Conservation (phyloP, 345 rosid species). For the Raphanus raphanistrum region DNA sequence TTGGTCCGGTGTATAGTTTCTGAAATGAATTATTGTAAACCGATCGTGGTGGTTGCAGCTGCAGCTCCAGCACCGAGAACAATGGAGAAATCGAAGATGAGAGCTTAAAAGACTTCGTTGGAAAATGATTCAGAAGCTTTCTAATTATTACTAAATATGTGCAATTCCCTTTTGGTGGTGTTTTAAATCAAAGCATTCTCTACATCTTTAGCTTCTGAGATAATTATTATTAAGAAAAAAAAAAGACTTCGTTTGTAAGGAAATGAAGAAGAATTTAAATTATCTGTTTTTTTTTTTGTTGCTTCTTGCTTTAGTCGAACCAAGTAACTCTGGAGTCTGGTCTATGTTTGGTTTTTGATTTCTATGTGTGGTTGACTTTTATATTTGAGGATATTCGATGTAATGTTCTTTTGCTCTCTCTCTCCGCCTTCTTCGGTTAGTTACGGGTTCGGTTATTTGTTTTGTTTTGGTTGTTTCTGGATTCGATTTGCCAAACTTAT, state of each 20-base stretch:
- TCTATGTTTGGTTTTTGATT: constrained; percentile 18
- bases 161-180: constrained; percentile 31
- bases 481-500: too few relatives aligned
- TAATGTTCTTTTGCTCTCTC: background rate
- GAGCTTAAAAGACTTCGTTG: constrained; percentile 26
- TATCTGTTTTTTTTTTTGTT: constrained; percentile 9
- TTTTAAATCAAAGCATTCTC: constrained; percentile 20
- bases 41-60: constrained; percentile 29
- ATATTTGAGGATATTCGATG: constrained; percentile 1
- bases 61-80: constrained; percentile 45
- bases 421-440: background rate
- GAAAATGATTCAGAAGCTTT: constrained; percentile 25
- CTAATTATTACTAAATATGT: constrained; percentile 38
- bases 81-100: constrained; percentile 37
- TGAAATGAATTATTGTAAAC: background rate
- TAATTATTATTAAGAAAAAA: background rate
- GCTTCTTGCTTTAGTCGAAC: constrained; percentile 21
- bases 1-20: background rate
- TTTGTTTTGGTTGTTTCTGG: background rate
- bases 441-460: background rate
- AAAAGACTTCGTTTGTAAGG: constrained; percentile 26
- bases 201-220: constrained; percentile 18
- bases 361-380: constrained; percentile 11
- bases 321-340: constrained; percentile 11
- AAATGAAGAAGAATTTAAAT: constrained; percentile 30